A percentile compares a stretch with the other conserved stretches of the same genome.
phyloP scores from a whole-genome alignment of 306 rosid species.

The Fagus sylvatica region DNA sequence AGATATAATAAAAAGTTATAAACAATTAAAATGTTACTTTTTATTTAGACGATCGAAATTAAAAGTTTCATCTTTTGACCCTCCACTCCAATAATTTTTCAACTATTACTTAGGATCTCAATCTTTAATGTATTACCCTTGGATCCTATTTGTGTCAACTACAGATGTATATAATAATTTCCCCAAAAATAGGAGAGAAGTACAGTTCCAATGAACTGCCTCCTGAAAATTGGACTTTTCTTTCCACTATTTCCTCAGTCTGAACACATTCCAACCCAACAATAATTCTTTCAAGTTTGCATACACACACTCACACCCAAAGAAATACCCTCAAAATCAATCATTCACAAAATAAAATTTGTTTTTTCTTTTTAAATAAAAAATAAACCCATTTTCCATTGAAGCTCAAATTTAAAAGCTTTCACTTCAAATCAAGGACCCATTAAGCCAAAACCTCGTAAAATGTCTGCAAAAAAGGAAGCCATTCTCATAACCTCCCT shows the following conservation, averaged over 20 bases:
- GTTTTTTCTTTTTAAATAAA: background rate
- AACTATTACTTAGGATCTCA: no score
- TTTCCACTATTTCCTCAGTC: background rate
- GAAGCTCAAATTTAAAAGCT: constrained; percentile 34
- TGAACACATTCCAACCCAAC: background rate
- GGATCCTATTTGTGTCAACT: no score
- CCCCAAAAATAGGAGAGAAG: no score
- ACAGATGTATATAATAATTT: no score
- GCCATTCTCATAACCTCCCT: constrained; percentile 62
- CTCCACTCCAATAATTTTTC: no score
- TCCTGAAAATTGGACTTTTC: no score
- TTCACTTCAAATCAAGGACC: constrained; percentile 28
- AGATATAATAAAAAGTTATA: no score
- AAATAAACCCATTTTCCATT: constrained; percentile 5
- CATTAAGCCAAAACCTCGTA: constrained; percentile 25
- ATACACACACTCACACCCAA: background rate
- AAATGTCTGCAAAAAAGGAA: constrained; percentile 47
- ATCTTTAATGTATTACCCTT: no score
- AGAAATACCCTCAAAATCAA: constrained; percentile 16
- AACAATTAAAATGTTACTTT: no score
- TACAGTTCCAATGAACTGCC: no score
- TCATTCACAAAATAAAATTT: background rate
- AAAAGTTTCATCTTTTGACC: no score
- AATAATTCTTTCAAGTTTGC: background rate
- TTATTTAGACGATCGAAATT: no score